Percentiles rank a stretch among this genome's conserved stretches.
phyloP scores from a whole-genome alignment of 2,329 filamentous ascomycete genomes.

The Metarhizium humberi region DNA sequence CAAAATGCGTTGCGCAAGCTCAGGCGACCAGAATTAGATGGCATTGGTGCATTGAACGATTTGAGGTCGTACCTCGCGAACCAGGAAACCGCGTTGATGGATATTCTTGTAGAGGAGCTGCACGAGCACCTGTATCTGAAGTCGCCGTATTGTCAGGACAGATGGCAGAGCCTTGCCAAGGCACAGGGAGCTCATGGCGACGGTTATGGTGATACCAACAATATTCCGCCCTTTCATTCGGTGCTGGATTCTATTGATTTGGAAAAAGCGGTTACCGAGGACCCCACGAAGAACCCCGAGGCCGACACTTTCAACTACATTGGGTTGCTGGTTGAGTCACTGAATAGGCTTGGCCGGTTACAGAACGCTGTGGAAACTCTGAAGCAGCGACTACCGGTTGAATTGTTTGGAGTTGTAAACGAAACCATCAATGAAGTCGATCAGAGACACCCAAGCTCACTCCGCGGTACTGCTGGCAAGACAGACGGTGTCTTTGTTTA shows the following conservation, averaged over 20 bases:
- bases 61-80: constrained; percentile 82
- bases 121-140: constrained; percentile 97
- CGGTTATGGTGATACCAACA: constrained; percentile 34
- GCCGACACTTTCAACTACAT: constrained; percentile 94
- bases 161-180: constrained; percentile 79
- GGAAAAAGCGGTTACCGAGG: constrained; percentile 61
- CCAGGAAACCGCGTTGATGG: constrained; percentile 83
- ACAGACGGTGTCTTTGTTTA: constrained; percentile 52
- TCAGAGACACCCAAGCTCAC: constrained; percentile 77
- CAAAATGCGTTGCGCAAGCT: constrained; percentile 80
- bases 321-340: constrained; percentile 72
- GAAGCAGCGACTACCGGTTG: constrained; percentile 86
- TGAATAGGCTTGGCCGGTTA: constrained; percentile 81
- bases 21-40: constrained; percentile 78
- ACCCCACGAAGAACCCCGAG: constrained; percentile 87
- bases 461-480: constrained; percentile 47
- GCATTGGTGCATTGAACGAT: constrained; percentile 81
- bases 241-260: constrained; percentile 54
- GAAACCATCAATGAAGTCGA: constrained; percentile 93
- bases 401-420: constrained; percentile 87
- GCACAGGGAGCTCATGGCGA: constrained; percentile 48
- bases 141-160: constrained; percentile 91
- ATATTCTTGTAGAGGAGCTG: constrained; percentile 93
- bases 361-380: constrained; percentile 83
- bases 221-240: constrained; percentile 45